Evolutionary conservation across 2,329 filamentous ascomycete species (phyloP).

Genomic region (Zymoseptoria pseudotritici): DNA sequence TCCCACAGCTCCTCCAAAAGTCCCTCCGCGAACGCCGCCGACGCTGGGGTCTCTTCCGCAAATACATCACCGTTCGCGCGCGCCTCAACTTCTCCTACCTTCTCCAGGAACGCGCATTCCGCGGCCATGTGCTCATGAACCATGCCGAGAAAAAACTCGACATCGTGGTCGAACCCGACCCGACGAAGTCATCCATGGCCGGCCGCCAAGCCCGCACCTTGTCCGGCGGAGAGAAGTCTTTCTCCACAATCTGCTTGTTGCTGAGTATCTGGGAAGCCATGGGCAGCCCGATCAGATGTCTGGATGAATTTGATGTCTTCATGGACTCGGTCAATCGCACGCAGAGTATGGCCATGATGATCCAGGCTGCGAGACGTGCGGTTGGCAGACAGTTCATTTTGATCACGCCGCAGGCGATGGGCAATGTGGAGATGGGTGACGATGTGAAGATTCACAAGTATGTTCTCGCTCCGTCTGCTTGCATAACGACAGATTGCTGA

Average conservation of each 20-base stretch:
- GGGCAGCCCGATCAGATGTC: conserved; percentile 85
- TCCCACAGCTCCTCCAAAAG: conserved; percentile 42
- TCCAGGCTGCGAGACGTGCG: conserved; percentile 73
- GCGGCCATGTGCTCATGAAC: conserved; percentile 71
- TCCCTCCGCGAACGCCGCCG: conserved; percentile 62
- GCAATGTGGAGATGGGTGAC: conserved; percentile 48
- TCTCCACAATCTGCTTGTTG: conserved; percentile 90
- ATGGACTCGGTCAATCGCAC: conserved; percentile 97
- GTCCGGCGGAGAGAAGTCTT: conserved; percentile 95
- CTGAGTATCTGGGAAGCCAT: conserved; percentile 96
- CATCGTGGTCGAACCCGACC: conserved; percentile 63
- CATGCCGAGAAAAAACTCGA: conserved; percentile 68
- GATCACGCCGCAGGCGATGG: conserved; percentile 86
- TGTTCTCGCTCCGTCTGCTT: neutral
- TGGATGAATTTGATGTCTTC: conserved; percentile 98
- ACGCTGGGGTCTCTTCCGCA: conserved; percentile 75
- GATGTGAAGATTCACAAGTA: conserved; percentile 73
- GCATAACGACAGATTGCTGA: conserved; percentile 30
- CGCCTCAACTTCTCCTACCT: conserved; percentile 82
- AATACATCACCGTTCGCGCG: conserved; percentile 76
- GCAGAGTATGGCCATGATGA: conserved; percentile 89
- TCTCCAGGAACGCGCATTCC: conserved; percentile 80
- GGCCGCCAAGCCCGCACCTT: conserved; percentile 85
- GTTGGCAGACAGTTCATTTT: conserved; percentile 93
- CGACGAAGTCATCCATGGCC: conserved; percentile 58